These are phyloP conservation scores for Cryptosporidium parvum DNA, from an alignment of 169 alveolate species.

Conservation along the genomic window DNA sequence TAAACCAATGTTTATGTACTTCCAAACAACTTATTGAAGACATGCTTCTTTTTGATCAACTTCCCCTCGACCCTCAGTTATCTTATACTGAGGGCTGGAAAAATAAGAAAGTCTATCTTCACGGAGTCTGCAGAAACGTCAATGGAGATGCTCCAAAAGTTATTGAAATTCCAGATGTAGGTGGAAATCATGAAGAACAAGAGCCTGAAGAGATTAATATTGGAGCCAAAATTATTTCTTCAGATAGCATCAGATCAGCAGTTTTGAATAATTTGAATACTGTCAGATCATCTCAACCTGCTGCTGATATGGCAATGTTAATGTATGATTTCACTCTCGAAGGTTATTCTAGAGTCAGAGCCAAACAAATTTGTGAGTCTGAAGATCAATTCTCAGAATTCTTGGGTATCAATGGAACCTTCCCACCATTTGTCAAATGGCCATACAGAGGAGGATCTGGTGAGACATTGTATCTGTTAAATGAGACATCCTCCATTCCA, in stretches of 20 bases:
- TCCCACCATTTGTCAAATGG: slow-evolving; percentile 72
- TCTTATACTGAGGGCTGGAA: slow-evolving; percentile 75
- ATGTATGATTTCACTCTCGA: slow-evolving; percentile 57
- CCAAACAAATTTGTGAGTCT: slow-evolving; percentile 56
- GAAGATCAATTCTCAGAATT: slow-evolving; percentile 17
- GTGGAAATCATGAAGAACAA: background rate
- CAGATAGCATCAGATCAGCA: slow-evolving; percentile 58
- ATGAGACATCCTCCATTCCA: slow-evolving; percentile 50
- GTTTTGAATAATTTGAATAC: slow-evolving; percentile 23
- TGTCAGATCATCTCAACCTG: slow-evolving; percentile 65
- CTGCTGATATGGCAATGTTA: slow-evolving; percentile 75
- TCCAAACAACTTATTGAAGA: slow-evolving; percentile 65
- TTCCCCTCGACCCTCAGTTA: slow-evolving; percentile 63
- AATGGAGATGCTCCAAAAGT: slow-evolving; percentile 23
- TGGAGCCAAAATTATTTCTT: slow-evolving; percentile 18
- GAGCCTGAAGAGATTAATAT: slow-evolving; percentile 9
- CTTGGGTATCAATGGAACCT: slow-evolving; percentile 41
- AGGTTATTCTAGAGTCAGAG: slow-evolving; percentile 65
- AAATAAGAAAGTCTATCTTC: slow-evolving; percentile 47
- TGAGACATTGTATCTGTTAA: slow-evolving; percentile 31
- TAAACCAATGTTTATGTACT: slow-evolving; percentile 68
- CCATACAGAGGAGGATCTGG: slow-evolving; percentile 76
- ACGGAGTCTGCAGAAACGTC: slow-evolving; percentile 54
- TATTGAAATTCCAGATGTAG: slow-evolving; percentile 51
- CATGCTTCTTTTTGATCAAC: slow-evolving; percentile 62